Evolutionary conservation across 257 asterid genomes (phyloP), one percentile per base, ranked within the genome.

Genomic region (Forsythia suspensa): DNA sequence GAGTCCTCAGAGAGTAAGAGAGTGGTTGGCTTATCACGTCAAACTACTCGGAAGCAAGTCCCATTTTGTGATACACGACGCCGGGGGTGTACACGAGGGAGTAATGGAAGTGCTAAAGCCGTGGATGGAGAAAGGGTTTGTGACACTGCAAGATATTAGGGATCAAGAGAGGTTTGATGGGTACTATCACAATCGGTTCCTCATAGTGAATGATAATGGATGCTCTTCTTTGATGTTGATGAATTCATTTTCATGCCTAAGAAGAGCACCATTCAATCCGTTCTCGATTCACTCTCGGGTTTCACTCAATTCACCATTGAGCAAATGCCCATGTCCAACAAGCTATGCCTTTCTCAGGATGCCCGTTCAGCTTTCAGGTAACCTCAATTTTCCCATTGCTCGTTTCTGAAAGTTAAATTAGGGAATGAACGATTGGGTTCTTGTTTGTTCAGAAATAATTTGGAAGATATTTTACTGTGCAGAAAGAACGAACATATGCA

Each of bases 111-210:
- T 94, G 7, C 71, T 94, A 70, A 78, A 74, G 80, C 98, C 97
- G 21, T 94, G 97, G 97, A 90, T 94, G 82, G 92, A 91, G 41
- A 89, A 84, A 57, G 98, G 98, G 5, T 87, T 83, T 9, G 93
- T 94, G 39, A 94, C 92, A 0, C 46, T 92, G 74, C 94, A 94
- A 36, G 98, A 92, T 38, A 89, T 94, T 36, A 68, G 91, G 73
- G 97, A 86, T 13, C 98, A 94, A 80, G 97, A 90, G 71, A 87
- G 87, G 72, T 94, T 88, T 79, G 96, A 94, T 61, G 98, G 98
- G 1, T 94, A 94, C 75, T 94, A 94, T 44, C 94, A 94, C 63
- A 92, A 94, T 80, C 98, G 92, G 78, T 94, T 92, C 84, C 81
- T 92, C 0, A 80, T 94, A 2, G 94, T 94, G 68, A 94, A 92